Conservation (phyloP, 148 eudicot species). For the Rhododendron ovatum region DNA sequence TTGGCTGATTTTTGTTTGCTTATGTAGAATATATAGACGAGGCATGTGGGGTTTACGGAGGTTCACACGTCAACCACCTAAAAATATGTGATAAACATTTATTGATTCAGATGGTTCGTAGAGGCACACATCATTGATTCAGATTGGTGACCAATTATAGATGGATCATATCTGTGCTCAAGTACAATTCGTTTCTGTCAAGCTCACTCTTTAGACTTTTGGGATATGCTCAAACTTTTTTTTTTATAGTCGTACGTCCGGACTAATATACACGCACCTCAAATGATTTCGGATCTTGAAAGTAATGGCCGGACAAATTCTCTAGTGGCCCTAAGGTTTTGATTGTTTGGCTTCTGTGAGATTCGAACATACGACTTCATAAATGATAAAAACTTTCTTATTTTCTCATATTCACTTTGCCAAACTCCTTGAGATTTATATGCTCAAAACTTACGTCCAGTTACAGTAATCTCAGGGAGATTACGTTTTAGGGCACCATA, state of each 20-base stretch:
- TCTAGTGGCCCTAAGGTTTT: no score
- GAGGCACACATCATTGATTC: neutral
- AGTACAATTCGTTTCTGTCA: neutral
- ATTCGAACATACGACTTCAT: no score
- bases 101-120: no score
- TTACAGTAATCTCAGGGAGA: no score
- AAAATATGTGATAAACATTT: neutral
- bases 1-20: neutral
- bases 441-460: neutral
- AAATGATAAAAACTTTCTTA: no score
- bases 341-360: neutral
- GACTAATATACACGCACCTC: no score
- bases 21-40: neutral
- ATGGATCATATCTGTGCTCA: neutral
- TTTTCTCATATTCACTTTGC: no score
- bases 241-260: no score
- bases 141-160: neutral
- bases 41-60: neutral
- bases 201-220: neutral
- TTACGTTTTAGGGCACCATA: no score
- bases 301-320: no score
- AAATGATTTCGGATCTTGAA: no score
- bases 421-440: no score
- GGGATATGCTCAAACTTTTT: neutral
- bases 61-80: neutral